phyloP scores from a whole-genome alignment of 176 grass and related monocot genomes.

The Secale cereale region DNA sequence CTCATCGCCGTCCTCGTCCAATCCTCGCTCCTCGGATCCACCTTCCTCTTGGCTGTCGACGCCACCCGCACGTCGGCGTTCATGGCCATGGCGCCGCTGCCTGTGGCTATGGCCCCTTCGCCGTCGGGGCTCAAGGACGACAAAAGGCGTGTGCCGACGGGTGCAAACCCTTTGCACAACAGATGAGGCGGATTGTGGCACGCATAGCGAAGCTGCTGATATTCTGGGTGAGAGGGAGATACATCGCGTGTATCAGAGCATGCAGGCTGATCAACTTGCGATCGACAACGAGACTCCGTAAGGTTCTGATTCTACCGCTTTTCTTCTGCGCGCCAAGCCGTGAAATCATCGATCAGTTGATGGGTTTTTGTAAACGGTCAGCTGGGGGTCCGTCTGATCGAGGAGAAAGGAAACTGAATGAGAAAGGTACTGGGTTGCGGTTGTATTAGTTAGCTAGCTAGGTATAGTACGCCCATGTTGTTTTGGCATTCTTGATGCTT shows the following conservation, averaged over 20 bases:
- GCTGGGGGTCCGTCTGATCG: no score
- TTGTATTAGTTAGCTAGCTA: background rate
- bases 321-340: background rate
- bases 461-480: background rate
- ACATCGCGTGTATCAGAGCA: background rate
- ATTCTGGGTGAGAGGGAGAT: background rate
- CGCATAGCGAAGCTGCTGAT: background rate
- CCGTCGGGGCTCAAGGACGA: constrained; percentile 23
- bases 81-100: constrained; percentile 14
- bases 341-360: background rate
- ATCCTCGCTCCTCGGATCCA: constrained; percentile 41
- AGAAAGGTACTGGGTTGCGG: background rate
- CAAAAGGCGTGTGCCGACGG: constrained; percentile 50
- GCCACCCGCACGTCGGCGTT: constrained; percentile 49
- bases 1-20: constrained; percentile 44
- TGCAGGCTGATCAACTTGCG: background rate
- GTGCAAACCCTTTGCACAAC: constrained; percentile 72
- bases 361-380: background rate
- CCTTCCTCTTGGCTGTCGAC: constrained; percentile 34
- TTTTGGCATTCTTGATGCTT: constrained; percentile 22
- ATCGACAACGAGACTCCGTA: background rate
- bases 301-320: constrained; percentile 40
- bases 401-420: constrained; percentile 37
- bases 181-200: constrained; percentile 26
- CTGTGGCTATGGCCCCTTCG: constrained; percentile 28